These are phyloP conservation scores for Drechslerella dactyloides DNA, from an alignment of 2,329 filamentous ascomycete species.

Conservation along the genomic window DNA sequence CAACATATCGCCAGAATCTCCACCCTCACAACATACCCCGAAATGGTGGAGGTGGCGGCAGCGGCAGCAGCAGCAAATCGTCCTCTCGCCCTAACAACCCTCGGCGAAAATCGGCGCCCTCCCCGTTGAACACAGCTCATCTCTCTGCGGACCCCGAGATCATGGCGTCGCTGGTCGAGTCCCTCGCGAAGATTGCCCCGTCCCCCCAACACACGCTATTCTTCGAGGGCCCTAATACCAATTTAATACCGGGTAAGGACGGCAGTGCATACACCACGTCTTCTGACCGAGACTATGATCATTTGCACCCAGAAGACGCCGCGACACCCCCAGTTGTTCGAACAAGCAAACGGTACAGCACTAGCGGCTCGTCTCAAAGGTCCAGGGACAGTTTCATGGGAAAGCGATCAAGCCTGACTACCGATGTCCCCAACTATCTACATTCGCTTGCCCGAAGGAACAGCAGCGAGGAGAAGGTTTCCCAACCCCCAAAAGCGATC, in stretches of 20 bases:
- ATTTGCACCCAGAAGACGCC: constrained; percentile 65
- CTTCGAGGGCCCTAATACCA: constrained; percentile 53
- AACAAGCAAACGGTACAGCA: constrained; percentile 79
- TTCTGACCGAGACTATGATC: constrained; percentile 55
- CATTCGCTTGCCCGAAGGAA: constrained; percentile 53
- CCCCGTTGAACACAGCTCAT: constrained; percentile 47
- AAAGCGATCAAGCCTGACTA: constrained; percentile 52
- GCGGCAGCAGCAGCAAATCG: constrained; percentile 30
- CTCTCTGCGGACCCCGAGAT: constrained; percentile 54
- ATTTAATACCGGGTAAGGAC: constrained; percentile 40
- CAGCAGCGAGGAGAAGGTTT: constrained; percentile 43
- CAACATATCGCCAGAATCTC: constrained; percentile 50
- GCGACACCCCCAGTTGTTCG: constrained; percentile 74
- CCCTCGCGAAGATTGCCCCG: constrained; percentile 54
- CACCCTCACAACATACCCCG: constrained; percentile 49
- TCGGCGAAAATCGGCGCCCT: constrained; percentile 46
- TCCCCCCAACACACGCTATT: constrained; percentile 54
- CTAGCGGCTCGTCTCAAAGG: constrained; percentile 56
- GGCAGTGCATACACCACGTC: constrained; percentile 34
- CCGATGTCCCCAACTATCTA: constrained; percentile 55
- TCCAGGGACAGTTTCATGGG: constrained; percentile 52
- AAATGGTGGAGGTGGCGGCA: constrained; percentile 36
- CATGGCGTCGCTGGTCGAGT: constrained; percentile 55
- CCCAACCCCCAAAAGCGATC: constrained; percentile 51
- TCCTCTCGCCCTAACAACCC: constrained; percentile 42